Evolutionary conservation across 139 green algal species (phyloP).

Genomic region (Haematococcus lacustris): DNA sequence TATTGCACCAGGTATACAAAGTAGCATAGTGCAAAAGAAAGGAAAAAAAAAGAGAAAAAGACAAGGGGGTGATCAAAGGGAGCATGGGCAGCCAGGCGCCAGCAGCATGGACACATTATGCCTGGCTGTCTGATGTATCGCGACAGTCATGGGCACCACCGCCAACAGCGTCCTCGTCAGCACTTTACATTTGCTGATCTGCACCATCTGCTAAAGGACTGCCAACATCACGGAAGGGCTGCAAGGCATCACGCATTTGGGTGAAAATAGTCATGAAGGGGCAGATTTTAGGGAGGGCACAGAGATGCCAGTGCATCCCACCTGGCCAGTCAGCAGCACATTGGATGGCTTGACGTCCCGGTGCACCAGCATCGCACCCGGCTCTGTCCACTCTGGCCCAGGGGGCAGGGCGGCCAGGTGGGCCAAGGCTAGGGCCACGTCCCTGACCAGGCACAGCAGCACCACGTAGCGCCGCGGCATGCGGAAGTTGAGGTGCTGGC

Average conservation of each 20-base stretch:
- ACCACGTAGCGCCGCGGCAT: neutral
- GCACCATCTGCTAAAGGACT: neutral
- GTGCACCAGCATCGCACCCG: neutral
- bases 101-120: no score
- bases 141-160: neutral
- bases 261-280: no score
- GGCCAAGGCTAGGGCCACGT: neutral
- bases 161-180: neutral
- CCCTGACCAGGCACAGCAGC: neutral
- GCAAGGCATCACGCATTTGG: neutral
- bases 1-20: neutral
- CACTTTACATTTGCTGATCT: no score
- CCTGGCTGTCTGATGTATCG: neutral
- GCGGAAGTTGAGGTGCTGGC: neutral
- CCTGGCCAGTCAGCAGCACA: neutral
- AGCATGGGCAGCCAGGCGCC: no score
- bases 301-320: neutral
- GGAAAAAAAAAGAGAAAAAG: no score
- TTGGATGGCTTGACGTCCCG: constrained; percentile 6
- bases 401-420: neutral
- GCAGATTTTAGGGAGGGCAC: no score
- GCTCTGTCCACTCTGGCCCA: neutral
- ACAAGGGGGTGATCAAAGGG: no score
- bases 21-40: neutral
- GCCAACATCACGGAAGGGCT: neutral